A percentile compares a stretch with the other conserved stretches of the same genome.
These are phyloP conservation scores for Talaromyces verruculosus DNA, from an alignment of 2,329 filamentous ascomycete species.

Conservation along the genomic window DNA sequence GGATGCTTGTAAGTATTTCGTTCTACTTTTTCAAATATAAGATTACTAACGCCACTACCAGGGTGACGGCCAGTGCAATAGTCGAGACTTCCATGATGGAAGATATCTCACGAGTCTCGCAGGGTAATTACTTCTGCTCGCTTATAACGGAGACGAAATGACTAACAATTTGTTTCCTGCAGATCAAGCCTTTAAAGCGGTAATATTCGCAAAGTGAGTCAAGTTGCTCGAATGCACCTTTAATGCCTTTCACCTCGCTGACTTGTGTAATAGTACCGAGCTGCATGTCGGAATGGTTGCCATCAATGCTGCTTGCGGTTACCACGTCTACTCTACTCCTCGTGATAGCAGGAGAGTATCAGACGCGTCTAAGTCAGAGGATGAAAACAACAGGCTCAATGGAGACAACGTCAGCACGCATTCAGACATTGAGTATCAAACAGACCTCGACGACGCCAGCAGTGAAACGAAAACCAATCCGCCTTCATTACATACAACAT, in stretches of 20 bases:
- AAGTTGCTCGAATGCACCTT: not conserved
- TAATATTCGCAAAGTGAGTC: constrained; percentile 2
- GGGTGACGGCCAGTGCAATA: not conserved
- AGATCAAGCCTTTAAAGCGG: not conserved
- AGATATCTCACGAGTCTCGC: not conserved
- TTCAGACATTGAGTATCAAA: not conserved
- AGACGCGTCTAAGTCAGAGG: not conserved
- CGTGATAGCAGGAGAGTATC: not conserved
- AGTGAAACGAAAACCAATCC: not conserved
- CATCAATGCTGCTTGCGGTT: not conserved
- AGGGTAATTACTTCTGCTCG: not conserved
- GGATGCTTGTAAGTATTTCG: not conserved
- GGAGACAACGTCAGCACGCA: not conserved
- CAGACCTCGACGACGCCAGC: not conserved
- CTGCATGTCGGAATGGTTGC: not conserved
- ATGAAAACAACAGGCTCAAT: not conserved
- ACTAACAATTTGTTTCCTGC: not conserved
- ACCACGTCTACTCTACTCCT: not conserved
- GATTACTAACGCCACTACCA: not conserved
- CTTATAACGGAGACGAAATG: not conserved
- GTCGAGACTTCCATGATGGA: not conserved
- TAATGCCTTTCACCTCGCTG: not conserved
- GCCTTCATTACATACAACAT: not conserved
- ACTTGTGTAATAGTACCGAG: not conserved
- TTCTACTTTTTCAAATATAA: not conserved